Evolutionary conservation across 2,329 filamentous ascomycete genomes (phyloP).

Genomic region (Aspergillus sp.): DNA sequence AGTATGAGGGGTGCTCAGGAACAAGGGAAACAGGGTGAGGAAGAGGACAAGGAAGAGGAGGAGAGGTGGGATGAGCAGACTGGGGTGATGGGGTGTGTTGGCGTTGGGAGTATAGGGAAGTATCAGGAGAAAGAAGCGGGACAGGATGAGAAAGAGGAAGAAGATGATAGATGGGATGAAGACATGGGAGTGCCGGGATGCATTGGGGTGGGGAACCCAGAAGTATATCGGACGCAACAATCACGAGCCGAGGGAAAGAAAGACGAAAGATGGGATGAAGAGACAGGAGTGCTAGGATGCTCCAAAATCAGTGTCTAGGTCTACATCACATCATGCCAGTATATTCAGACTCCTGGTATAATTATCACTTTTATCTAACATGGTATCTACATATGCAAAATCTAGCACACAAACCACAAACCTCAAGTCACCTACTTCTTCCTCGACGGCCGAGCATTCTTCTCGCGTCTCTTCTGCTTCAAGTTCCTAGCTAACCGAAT

Average conservation of each 20-base stretch:
- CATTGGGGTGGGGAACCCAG: neutral
- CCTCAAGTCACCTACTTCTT: slow-evolving; percentile 48
- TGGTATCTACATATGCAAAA: too few relatives aligned
- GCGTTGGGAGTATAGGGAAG: neutral
- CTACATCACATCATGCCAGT: neutral
- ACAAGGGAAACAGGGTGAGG: neutral
- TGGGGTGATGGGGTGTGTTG: neutral
- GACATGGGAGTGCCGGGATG: neutral
- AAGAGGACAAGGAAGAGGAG: neutral
- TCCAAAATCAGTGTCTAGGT: too few relatives aligned
- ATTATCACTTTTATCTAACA: neutral
- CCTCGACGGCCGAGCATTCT: slow-evolving; percentile 81
- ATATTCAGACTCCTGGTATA: too few relatives aligned
- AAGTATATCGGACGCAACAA: too few relatives aligned
- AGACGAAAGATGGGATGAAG: too few relatives aligned
- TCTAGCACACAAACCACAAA: neutral
- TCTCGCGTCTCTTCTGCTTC: slow-evolving; percentile 74
- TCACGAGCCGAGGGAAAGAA: too few relatives aligned
- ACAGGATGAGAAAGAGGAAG: neutral
- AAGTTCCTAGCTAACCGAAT: slow-evolving; percentile 79
- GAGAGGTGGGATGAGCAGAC: too few relatives aligned
- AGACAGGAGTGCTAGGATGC: too few relatives aligned
- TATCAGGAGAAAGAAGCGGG: neutral
- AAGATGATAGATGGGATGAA: neutral
- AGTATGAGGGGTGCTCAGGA: neutral